phyloP scores from a whole-genome alignment of 177 flowering plant species.

The Vitis hybrid region DNA sequence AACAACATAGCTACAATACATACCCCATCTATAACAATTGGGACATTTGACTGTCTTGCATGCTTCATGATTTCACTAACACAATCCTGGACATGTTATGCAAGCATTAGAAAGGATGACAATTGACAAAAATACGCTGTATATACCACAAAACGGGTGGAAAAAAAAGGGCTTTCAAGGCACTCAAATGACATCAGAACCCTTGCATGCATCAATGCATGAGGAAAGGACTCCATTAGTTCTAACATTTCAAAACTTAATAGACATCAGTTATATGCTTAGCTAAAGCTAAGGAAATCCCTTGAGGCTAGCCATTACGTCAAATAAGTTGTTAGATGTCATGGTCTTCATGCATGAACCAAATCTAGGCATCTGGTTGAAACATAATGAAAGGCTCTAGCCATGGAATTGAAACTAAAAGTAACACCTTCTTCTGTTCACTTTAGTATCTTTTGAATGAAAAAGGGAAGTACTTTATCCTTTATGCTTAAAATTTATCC shows the following conservation, averaged over 20 bases:
- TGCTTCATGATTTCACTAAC: constrained; percentile 77
- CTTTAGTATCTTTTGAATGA: too few species aligned
- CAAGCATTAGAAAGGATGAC: constrained; percentile 2
- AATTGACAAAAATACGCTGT: background rate
- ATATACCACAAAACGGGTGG: background rate
- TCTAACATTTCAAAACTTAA: background rate
- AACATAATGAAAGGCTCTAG: background rate
- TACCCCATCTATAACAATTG: constrained; percentile 97
- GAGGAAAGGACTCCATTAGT: background rate
- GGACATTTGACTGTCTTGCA: constrained; percentile 73
- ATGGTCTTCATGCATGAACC: constrained; percentile 1
- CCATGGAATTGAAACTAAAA: too few species aligned
- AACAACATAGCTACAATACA: constrained; percentile 5
- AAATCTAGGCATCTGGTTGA: background rate
- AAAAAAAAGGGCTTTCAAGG: background rate
- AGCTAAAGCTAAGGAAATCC: background rate
- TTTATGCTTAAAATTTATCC: too few species aligned
- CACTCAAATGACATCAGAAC: background rate
- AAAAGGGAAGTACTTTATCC: too few species aligned
- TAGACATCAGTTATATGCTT: background rate
- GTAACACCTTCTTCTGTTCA: too few species aligned
- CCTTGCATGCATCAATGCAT: too few species aligned
- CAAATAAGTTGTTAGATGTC: background rate
- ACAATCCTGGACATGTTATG: constrained; percentile 61
- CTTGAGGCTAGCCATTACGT: background rate